Percentiles rank a stretch among this genome's conserved stretches.
Conservation (phyloP, 768 basidiomycete species). For the Leccinum broughii region DNA sequence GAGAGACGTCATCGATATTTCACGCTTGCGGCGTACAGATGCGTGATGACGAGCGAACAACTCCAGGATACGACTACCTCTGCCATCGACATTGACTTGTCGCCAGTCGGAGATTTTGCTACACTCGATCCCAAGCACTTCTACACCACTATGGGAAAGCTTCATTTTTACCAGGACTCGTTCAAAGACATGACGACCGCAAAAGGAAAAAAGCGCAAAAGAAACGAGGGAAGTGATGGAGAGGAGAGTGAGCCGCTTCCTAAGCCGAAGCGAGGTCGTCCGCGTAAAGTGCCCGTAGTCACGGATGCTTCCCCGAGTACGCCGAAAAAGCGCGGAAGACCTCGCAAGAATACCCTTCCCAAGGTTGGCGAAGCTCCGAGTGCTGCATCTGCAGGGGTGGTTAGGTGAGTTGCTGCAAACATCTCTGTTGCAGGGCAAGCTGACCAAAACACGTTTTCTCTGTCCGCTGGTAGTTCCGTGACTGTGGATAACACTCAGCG, state of each 20-base stretch:
- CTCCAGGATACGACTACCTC: slow-evolving; percentile 52
- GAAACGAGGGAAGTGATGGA: slow-evolving; percentile 24
- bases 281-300: slow-evolving; percentile 41
- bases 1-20: slow-evolving; percentile 88
- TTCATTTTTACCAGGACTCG: slow-evolving; percentile 50
- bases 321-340: slow-evolving; percentile 39
- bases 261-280: slow-evolving; percentile 53
- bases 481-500: not conserved
- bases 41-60: slow-evolving; percentile 62
- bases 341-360: slow-evolving; percentile 26
- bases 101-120: slow-evolving; percentile 55
- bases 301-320: slow-evolving; percentile 10
- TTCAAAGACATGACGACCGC: slow-evolving; percentile 38
- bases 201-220: slow-evolving; percentile 34
- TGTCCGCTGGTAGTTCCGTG: not conserved
- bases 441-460: not conserved
- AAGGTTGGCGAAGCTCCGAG: slow-evolving; percentile 3
- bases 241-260: slow-evolving; percentile 22
- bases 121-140: slow-evolving; percentile 49
- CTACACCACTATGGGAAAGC: slow-evolving; percentile 45
- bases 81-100: slow-evolving; percentile 48
- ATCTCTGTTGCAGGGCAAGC: not conserved
- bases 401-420: not conserved
- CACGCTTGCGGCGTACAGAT: slow-evolving; percentile 66
- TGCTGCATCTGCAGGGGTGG: not conserved